Evolutionary conservation across 164 flowering plant genomes (phyloP).

Genomic region (Berberis vulgaris): DNA sequence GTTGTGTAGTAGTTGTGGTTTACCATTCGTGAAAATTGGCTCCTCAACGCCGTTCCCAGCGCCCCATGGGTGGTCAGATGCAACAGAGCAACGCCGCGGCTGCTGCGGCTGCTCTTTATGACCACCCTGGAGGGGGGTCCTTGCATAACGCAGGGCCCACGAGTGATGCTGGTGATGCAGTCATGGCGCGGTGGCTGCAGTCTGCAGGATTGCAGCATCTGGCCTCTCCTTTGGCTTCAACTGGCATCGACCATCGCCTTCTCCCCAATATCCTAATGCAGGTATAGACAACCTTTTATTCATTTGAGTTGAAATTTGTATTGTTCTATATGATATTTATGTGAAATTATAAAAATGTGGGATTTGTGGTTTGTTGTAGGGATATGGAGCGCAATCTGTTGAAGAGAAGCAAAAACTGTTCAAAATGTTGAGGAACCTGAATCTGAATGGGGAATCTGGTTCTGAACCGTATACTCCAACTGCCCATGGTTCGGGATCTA

Average conservation of each 20-base stretch:
- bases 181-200: conserved; percentile 98
- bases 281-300: conserved; percentile 27
- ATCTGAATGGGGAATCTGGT: conserved; percentile 75
- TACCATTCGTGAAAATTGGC: conserved; percentile 73
- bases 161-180: conserved; percentile 88
- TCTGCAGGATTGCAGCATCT: conserved; percentile 99
- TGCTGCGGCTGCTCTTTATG: conserved; percentile 82
- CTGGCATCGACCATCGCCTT: conserved; percentile 66
- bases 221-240: conserved; percentile 86
- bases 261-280: conserved; percentile 88
- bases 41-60: conserved; percentile 88
- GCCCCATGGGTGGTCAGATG: conserved; percentile 99
- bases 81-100: conserved; percentile 76
- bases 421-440: conserved; percentile 83
- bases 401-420: conserved; percentile 96
- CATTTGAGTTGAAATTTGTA: not conserved
- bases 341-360: not conserved
- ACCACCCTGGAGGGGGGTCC: conserved; percentile 53
- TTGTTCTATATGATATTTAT: not conserved
- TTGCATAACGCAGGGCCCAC: conserved; percentile 44
- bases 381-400: conserved; percentile 92
- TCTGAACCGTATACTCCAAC: conserved; percentile 75
- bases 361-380: conserved; percentile 30
- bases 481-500: conserved; percentile 51
- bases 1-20: conserved; percentile 12